These are phyloP conservation scores for Umbilicus rupestris DNA, from an alignment of 164 flowering plant species.

Conservation along the genomic window DNA sequence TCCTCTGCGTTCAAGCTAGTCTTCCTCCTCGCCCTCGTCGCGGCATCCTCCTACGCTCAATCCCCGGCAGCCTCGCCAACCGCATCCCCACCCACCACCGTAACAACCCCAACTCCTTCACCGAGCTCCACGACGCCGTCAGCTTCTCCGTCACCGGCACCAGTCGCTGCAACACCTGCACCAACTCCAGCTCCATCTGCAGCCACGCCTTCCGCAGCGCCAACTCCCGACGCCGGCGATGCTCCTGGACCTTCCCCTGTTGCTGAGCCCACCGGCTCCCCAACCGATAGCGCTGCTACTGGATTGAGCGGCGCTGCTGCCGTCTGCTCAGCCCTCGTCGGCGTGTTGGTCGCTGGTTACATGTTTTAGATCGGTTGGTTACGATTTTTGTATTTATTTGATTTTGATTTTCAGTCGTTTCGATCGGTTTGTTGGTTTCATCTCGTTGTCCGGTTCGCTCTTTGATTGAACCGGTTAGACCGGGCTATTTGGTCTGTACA, in stretches of 20 bases:
- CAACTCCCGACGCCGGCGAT: neutral
- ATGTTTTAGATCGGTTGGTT: constrained; percentile 3
- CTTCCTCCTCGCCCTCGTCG: neutral
- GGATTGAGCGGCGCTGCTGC: neutral
- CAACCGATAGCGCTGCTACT: neutral
- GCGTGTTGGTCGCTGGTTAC: constrained; percentile 1
- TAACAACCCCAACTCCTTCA: neutral
- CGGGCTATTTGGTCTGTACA: neutral
- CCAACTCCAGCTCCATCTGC: neutral
- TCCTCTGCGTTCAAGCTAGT: neutral
- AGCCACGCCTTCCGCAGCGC: neutral
- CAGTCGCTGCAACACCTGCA: neutral
- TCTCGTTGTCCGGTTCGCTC: neutral
- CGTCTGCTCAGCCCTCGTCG: neutral
- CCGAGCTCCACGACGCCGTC: neutral
- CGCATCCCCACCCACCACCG: neutral
- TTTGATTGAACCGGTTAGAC: neutral
- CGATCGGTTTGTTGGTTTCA: neutral
- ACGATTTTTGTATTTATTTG: neutral
- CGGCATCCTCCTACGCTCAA: neutral
- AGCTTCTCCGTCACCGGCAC: neutral
- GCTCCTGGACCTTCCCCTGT: neutral
- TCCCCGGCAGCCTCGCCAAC: constrained; percentile 3
- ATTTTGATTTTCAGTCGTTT: neutral
- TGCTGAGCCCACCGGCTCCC: neutral